Percentiles rank a stretch among this genome's conserved stretches.
These are phyloP conservation scores for Monosporozyma yasuniensis DNA, from an alignment of 805 yeast genomes.

Conservation along the genomic window DNA sequence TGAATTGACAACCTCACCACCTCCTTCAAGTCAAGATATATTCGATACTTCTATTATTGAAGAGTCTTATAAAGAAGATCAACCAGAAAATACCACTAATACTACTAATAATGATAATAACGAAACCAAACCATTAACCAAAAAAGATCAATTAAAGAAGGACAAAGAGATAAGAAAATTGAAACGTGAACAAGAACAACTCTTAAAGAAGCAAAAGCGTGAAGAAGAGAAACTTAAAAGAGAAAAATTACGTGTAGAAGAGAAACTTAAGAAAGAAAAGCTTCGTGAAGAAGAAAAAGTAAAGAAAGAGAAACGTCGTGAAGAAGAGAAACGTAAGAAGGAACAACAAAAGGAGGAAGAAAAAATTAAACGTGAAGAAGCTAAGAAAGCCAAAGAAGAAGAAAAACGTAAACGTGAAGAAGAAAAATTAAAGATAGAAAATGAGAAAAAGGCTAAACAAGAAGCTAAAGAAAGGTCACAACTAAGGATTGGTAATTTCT, in stretches of 20 bases:
- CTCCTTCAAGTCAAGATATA: too few relatives aligned
- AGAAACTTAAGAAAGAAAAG: constrained; percentile 17
- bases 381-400: constrained; percentile 17
- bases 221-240: constrained; percentile 12
- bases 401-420: constrained; percentile 9
- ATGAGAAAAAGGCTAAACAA: constrained; percentile 23
- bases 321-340: constrained; percentile 12
- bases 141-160: not conserved
- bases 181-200: constrained; percentile 11
- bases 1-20: too few relatives aligned
- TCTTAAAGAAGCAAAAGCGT: constrained; percentile 9
- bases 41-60: too few relatives aligned
- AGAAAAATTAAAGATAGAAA: constrained; percentile 19
- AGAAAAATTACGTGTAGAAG: constrained; percentile 8
- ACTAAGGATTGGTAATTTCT: constrained; percentile 31
- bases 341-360: constrained; percentile 16
- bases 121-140: not conserved
- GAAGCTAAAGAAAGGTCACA: constrained; percentile 32
- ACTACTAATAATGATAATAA: not conserved
- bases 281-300: constrained; percentile 7
- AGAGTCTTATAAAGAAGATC: too few relatives aligned
- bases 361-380: constrained; percentile 27
- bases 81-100: too few relatives aligned
- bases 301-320: constrained; percentile 9
- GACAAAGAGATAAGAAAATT: constrained; percentile 8